Evolutionary conservation across 2,329 filamentous ascomycete genomes (phyloP), one percentile per base, ranked within the genome.

Genomic region (Xylariomycetidae sp.): DNA sequence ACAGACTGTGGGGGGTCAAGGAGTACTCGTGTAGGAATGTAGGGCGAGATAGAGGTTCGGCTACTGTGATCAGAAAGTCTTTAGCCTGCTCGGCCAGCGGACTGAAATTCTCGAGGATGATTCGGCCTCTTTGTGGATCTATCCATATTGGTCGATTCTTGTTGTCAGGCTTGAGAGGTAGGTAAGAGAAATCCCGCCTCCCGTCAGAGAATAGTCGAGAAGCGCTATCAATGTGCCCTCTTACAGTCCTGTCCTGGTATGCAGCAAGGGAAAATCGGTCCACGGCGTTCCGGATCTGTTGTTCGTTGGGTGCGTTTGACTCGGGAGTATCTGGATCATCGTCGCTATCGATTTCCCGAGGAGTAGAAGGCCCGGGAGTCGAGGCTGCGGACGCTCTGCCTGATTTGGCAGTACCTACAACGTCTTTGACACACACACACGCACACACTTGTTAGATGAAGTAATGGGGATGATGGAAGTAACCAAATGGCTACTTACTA

Each of bases 51-150:
- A 90, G 71, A 13, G 90, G 92, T 64, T 98, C 90, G 42, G 90
- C 87, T 48, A 98, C 90, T 29, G 92, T 95, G 50, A 94, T 95
- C 38, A 98, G 70, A 57, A 98, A 95, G 58, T 95, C 88, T 56
- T 95, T 88, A 0, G 88, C 90, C 53, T 89, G 83, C 37, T 83
- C 76, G 37, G 90, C 88, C 36, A 92, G 70, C 3, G 89, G 85
- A 33, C 86, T 90, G 66, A 96, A 97, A 49, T 88, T 94, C 68
- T 98, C 90, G 27, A 97, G 71, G 18, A 94, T 92, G 54, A 97
- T 92, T 44, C 83, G 81, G 22, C 86, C 88, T 55, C 85, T 86
- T 29, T 82, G 70, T 3, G 88, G 86, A 57, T 96, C 88, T 48
- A 98, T 92, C 87, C 88, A 97, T 39, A 97, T 72, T 12, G 92